A percentile compares a stretch with the other conserved stretches of the same genome.
Evolutionary conservation across 2,329 filamentous ascomycete species (phyloP).

Genomic region (Paraconiothyrium brasiliense): DNA sequence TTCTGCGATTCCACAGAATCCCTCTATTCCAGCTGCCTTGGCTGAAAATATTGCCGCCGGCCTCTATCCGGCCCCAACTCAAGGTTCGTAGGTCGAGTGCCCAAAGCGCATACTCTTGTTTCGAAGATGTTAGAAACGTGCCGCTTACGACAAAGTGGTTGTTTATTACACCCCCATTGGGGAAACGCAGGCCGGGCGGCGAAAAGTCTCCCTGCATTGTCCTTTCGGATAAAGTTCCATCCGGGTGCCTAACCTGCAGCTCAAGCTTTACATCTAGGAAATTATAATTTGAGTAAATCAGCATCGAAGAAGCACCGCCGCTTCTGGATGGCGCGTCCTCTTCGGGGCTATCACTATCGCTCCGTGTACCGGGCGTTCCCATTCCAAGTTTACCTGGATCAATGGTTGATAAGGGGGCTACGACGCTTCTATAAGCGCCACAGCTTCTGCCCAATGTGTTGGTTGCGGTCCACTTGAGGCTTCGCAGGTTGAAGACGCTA

Average conservation of each 20-base stretch:
- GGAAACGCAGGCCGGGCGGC: conserved; percentile 91
- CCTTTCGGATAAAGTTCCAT: conserved; percentile 85
- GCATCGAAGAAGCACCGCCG: conserved; percentile 71
- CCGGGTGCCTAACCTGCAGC: conserved; percentile 84
- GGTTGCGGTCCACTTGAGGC: conserved; percentile 93
- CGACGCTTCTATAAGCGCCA: conserved; percentile 94
- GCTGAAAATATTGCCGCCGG: conserved; percentile 88
- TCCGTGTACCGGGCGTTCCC: conserved; percentile 48
- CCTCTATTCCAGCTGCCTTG: conserved; percentile 98
- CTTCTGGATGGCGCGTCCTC: conserved; percentile 42
- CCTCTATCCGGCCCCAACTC: conserved; percentile 95
- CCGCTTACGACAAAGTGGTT: conserved; percentile 97
- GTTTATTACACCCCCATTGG: conserved; percentile 94
- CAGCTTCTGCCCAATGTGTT: conserved; percentile 89
- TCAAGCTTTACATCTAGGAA: conserved; percentile 97
- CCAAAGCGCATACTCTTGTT: conserved; percentile 98
- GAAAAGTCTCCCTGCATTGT: conserved; percentile 88
- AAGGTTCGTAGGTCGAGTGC: conserved; percentile 87
- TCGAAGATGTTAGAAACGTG: conserved; percentile 96
- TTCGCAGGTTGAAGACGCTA: conserved; percentile 95
- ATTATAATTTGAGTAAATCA: conserved; percentile 99
- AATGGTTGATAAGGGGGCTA: conserved; percentile 78
- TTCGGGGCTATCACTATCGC: conserved; percentile 51
- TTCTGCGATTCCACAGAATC: conserved; percentile 89
- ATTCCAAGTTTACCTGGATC: conserved; percentile 73